Evolutionary conservation across 345 rosid genomes (phyloP).

Genomic region (Gynandropsis gynandra): DNA sequence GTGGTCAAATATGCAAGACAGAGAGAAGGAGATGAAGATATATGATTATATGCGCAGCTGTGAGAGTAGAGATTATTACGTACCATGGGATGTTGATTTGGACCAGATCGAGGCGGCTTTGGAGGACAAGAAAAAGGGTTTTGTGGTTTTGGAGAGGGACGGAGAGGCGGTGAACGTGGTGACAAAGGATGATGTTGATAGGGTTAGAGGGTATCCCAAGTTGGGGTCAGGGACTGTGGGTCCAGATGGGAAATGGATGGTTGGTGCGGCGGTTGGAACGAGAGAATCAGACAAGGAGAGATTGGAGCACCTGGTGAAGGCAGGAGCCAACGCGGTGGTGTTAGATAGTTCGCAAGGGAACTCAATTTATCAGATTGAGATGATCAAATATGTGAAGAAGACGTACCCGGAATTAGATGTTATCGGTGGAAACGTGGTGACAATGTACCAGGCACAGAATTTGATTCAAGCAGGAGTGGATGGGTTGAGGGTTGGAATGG

Average conservation of each 20-base stretch:
- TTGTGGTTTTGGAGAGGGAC: conserved; percentile 53
- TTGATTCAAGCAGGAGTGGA: conserved; percentile 78
- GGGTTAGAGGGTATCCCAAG: conserved; percentile 64
- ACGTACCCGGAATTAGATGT: conserved; percentile 73
- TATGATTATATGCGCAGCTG: conserved; percentile 49
- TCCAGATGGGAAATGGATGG: conserved; percentile 81
- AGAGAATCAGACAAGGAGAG: conserved; percentile 78
- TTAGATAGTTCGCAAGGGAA: conserved; percentile 94
- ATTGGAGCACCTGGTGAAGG: conserved; percentile 64
- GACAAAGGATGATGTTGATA: conserved; percentile 60
- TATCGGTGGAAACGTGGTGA: conserved; percentile 89
- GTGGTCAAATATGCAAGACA: conserved; percentile 34
- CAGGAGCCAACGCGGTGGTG: conserved; percentile 60
- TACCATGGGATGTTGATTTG: conserved; percentile 52
- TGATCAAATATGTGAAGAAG: conserved; percentile 65
- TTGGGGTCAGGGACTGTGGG: conserved; percentile 58
- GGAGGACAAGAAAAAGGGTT: conserved; percentile 39
- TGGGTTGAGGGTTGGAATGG: conserved; percentile 90
- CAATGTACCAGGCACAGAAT: conserved; percentile 75
- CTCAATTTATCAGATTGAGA: conserved; percentile 76
- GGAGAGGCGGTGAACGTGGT: conserved; percentile 59
- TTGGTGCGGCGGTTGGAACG: conserved; percentile 81
- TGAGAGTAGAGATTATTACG: conserved; percentile 29
- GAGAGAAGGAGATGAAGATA: conserved; percentile 49
- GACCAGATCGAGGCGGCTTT: conserved; percentile 38